Percentiles rank a stretch among this genome's conserved stretches.
phyloP scores from a whole-genome alignment of 1,284 basidiomycete genomes.

The Phaffia rhodozyma region DNA sequence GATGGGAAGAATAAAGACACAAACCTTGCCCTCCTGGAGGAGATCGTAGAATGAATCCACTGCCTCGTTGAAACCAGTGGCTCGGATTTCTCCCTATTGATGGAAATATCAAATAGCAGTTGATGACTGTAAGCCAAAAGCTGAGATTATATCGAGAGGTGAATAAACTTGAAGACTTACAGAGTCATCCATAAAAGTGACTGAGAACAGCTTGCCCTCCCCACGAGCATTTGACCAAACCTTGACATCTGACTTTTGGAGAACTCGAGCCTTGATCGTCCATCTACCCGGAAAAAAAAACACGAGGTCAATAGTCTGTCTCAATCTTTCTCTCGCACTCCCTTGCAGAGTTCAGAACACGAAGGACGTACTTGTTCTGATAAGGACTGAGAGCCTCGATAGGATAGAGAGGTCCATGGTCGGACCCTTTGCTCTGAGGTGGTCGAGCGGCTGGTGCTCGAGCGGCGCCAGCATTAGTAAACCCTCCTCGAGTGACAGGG shows the following conservation, averaged over 20 bases:
- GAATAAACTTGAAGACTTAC: constrained; percentile 28
- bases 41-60: constrained; percentile 75
- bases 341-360: neutral
- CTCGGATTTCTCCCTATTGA: constrained; percentile 66
- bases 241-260: constrained; percentile 77
- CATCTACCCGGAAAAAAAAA: constrained; percentile 39
- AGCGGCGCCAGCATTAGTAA: constrained; percentile 24
- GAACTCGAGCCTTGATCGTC: constrained; percentile 94
- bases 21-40: constrained; percentile 79
- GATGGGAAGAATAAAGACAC: constrained; percentile 6
- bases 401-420: constrained; percentile 52
- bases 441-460: constrained; percentile 20
- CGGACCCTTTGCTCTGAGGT: constrained; percentile 22
- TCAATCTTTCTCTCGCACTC: neutral
- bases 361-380: constrained; percentile 60
- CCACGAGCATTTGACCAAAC: constrained; percentile 82
- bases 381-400: constrained; percentile 95
- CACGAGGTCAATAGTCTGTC: neutral
- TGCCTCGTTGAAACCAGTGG: constrained; percentile 79
- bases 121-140: constrained; percentile 3
- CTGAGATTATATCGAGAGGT: neutral
- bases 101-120: neutral
- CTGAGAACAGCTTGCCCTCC: constrained; percentile 90
- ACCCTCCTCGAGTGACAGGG: constrained; percentile 25
- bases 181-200: constrained; percentile 88